Evolutionary conservation across 1,284 basidiomycete species (phyloP), one percentile per base, ranked within the genome.

Genomic region (Cutaneotrichosporon cavernicola): DNA sequence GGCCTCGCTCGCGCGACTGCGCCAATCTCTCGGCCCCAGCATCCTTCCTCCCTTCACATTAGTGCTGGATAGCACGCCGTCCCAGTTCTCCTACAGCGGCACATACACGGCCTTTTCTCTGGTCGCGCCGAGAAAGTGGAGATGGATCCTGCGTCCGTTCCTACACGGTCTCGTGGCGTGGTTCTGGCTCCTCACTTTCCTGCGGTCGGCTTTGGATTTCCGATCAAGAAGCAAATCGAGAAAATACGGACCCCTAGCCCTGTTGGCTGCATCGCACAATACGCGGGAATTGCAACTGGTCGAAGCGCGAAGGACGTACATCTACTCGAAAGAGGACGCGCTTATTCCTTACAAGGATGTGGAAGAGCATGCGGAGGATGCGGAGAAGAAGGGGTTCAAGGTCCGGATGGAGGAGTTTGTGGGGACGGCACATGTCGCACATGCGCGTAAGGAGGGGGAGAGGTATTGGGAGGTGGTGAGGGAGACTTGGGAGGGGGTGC

Each of bases 401-500:
- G 65, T 67, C 7, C 58, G 60, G 30, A 4, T 18, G 14, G 69
- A 70, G 40, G 40, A 55, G 56, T 70, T 69, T 40, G 22, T n/a
- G 5, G 64, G 65, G 2, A 65, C 55, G 3, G 38, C 40, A 31
- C 69, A 70, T 38, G 67, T 70, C 22, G 65, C 63, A 4, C 67
- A 69, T 32, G 58, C 58, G 16, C 47, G 62, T 21, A 40, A 8
- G 0, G 64, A 69, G 16, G 64, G 62, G 5, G 65, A 65, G 60
- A 56, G 67, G 40, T 70, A 70, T 53, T 70, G 69, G 69, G 13
- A 46, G 21, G 16, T 67, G 7, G 69, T 59, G 40, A n/a, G 34
- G 38, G 64, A 65, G 65, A 62, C 66, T 1, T 68, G 59, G 58
- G 43, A 59, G 34, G 57, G 61, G 8, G 18, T 11, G 40, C 26